Evolutionary conservation across 2,329 filamentous ascomycete species (phyloP), one percentile per base, ranked within the genome.

Genomic region (Xylariales sp.): DNA sequence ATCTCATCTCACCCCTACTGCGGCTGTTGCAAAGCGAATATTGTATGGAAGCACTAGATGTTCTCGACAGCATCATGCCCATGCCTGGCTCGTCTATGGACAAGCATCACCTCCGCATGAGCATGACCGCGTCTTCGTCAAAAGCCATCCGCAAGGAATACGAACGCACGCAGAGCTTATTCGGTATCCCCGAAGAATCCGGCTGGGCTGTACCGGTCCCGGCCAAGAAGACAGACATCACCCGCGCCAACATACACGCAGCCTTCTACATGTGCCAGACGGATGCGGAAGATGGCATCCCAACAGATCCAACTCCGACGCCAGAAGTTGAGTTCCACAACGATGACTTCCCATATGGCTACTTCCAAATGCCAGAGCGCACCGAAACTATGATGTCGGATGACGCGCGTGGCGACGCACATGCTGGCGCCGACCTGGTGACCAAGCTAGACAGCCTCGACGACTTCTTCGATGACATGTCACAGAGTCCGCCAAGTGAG

Each of bases 191-290:
- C 0, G 91, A 97, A 59, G 84, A 89, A 16, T 93, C 88, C 12
- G 93, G 93, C 2, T 98, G 93, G 93, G 93, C 93, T 0, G 88
- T 98, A 32, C 91, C 93, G 0, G 80, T 94, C 59, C 93, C 93
- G 12, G 91, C 91, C 1, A 84, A 86, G 42, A 91, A 95, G 66
- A 93, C 90, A 1, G 83, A 85, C 40, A 79, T 82, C 24, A 97
- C 93, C 4, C 78, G 93, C 43, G 79, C 84, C 44, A 98, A 98
- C 54, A 93, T 98, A 3, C 91, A 97, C 60, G 88, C 90, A 0
- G 90, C 93, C 1, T 97, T 96, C 63, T 95, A 95, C 63, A 95
- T 90, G 49, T 96, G 90, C 56, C 85, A 88, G 40, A 84, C 79
- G 47, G 73, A 78, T 4, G 73, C 77, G 39, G 68, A 68, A 18